phyloP scores from a whole-genome alignment of 441 rosid species.

The Monsonia emarginata region DNA sequence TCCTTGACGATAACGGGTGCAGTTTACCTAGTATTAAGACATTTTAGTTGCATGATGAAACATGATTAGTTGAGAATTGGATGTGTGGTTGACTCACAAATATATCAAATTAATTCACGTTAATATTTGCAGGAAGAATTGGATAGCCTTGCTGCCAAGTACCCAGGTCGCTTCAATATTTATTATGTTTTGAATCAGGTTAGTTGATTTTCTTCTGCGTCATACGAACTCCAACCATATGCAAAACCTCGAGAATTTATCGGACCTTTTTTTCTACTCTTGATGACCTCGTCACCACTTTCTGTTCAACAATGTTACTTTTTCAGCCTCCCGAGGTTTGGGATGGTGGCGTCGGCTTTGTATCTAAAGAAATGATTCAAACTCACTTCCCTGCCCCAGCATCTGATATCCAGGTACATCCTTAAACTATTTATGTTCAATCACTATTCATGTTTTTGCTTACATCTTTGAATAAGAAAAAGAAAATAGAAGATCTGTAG shows the following conservation, averaged over 20 bases:
- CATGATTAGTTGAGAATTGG: no score
- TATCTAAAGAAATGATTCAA: slow-evolving; percentile 64
- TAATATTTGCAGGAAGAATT: slow-evolving; percentile 55
- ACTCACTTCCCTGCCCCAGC: slow-evolving; percentile 59
- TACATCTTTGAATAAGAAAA: neutral
- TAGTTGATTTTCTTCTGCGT: neutral
- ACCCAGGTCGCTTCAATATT: slow-evolving; percentile 58
- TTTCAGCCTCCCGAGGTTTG: slow-evolving; percentile 65
- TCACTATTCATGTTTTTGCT: no score
- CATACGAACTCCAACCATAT: neutral
- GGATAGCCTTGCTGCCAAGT: slow-evolving; percentile 51
- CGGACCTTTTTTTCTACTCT: no score
- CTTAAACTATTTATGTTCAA: neutral
- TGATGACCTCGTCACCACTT: no score
- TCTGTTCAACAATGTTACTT: neutral
- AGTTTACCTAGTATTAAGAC: no score
- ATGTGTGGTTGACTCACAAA: neutral
- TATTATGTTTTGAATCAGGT: slow-evolving; percentile 91
- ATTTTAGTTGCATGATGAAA: no score
- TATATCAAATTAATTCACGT: neutral
- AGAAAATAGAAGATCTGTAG: no score
- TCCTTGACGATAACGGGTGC: no score
- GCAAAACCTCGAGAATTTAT: neutral
- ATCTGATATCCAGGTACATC: slow-evolving; percentile 44
- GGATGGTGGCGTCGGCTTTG: slow-evolving; percentile 70